Evolutionary conservation across 2,329 filamentous ascomycete species (phyloP), one percentile per base, ranked within the genome.

Genomic region (Parastagonospora nodorum): DNA sequence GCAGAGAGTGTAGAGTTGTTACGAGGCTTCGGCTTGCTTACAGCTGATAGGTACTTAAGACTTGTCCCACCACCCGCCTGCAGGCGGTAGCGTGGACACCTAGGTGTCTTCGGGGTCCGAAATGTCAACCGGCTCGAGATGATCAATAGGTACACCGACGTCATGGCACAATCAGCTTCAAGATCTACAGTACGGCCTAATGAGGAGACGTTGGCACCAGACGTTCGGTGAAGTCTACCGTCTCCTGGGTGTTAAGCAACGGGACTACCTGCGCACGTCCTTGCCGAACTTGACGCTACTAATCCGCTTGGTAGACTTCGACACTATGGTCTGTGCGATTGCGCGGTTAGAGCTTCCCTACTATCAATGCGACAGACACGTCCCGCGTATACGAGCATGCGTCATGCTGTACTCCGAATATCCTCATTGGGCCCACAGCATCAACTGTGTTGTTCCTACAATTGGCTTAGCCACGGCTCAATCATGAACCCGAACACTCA

Each of bases 61-160:
- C 52, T 49, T 58, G 30, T 50, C 50, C 44, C 49, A 39, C 51
- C 51, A 58, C 45, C 48, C 51, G 46, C 47, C 29, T 46, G 37
- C 42, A 30, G 30, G 32, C 33, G 39, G 38, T 42, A 38, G 27
- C 36, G 42, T 46, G 40, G 44, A 47, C 46, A 42, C 38, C 19
- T 40, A 24, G 19, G 38, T 24, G 29, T n/a, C 28, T 15, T 40
- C 38, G 38, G 38, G 11, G 38, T 40, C 38, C 38, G 38, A 40
- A 40, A n/a, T 28, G 30, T 28, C 24, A 40, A 19, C 19, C n/a
- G 38, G 19, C 38, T 19, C 38, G 36, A 28, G 19, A 40, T 29
- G 19, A 12, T 40, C 36, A 39, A 24, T 19, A 24, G 37, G 16
- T 12, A 39, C 16, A 24, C 19, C 24, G 29, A 40, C 38, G 38